Evolutionary conservation across 306 rosid genomes (phyloP), one percentile per base, ranked within the genome.

Genomic region (Gynostemma pentaphyllum): DNA sequence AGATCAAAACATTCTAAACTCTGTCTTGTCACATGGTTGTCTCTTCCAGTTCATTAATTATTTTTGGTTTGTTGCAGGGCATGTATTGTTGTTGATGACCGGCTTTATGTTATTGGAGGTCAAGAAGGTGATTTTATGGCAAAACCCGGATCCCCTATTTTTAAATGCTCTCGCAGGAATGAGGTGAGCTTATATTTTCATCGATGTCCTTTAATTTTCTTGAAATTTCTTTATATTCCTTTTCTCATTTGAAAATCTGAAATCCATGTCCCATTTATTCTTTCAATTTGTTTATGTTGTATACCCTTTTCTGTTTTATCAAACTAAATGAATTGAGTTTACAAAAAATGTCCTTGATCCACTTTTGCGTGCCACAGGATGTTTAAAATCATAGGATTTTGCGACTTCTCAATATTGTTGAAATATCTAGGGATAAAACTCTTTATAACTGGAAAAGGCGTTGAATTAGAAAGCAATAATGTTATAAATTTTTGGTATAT

Each of bases 101-200:
- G 65, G 23, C 91, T 90, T 51, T 83, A 71, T 56, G 80, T 86
- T 40, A 85, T 90, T 24, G 97, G 96, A 61, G 96, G 97, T 44
- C 96, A 90, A 80, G 96, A 90, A 72, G 97, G 97, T 72, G 97
- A 90, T 78, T 90, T 87, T 72, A 90, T 90, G 96, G 73, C 97
- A 53, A 90, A 90, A 69, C 97, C 97, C 0, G 85, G 94, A 24
- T 91, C 96, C 4, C 86, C 98, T 52, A 91, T 88, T 72, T 91
- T 91, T 73, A 91, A 91, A 75, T 88, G 98, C 65, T 91, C 98
- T 1, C 96, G 96, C 69, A 81, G 98, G 80, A 72, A 41, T 30
- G 98, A 91, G 91, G 97, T 91, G 77, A 28, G 53, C 52, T 24
- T 45, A 39, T 60, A 37, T 13, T 37, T n/a, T 22, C 44, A 56